Base-by-base conservation (phyloP, 2,329 filamentous ascomycete genomes). In the Colletotrichum eleusines region DNA sequence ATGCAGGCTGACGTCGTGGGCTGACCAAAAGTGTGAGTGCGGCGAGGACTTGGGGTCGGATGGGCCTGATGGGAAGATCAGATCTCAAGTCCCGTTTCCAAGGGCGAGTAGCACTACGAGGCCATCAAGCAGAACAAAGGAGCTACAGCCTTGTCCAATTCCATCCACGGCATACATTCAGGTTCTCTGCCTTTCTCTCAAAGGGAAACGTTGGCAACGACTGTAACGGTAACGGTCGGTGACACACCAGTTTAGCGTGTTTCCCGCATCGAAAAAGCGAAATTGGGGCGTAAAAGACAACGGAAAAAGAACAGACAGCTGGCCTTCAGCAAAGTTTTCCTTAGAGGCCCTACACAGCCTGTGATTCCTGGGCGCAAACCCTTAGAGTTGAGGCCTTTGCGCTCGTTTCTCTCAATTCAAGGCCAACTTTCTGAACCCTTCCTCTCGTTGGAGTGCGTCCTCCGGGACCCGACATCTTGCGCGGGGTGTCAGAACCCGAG, bases 1-100 rank as follows among this genome's bases (percentile, higher is more conserved):
- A 68, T 48, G 69, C 69, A 63, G 69, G 58, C 69, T 71, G 69
- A 71, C 64, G 69, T 71, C 69, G 69, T 53, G 46, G 68, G 69
- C 69, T 71, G 64, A 69, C 51, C 44, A 54, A 28, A 69, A 46
- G 33, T 57, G 69, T 53, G 51, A 59, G 51, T 67, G 44, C 59
- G 42, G 64, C 62, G 63, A 11, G 42, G 38, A 48, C 26, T 31
- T 16, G 33, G 33, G 63, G 69, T 53, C 69, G 69, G 38, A 59
- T 69, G 46, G 69, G 53, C 28, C 51, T 20, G 64, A 58, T 26
- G 35, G 53, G 16, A 68, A 63, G 64, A 71, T 71, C 64, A 54
- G 64, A 69, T 69, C 64, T 63, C 23, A 55, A 51, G 14, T 46
- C n/a, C 53, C 48, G 46, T 54, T 28, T 23, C 53, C 31, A 59